These are phyloP conservation scores for Wallacemonas rigidus DNA, from an alignment of 208 protist species.

Conservation along the genomic window DNA sequence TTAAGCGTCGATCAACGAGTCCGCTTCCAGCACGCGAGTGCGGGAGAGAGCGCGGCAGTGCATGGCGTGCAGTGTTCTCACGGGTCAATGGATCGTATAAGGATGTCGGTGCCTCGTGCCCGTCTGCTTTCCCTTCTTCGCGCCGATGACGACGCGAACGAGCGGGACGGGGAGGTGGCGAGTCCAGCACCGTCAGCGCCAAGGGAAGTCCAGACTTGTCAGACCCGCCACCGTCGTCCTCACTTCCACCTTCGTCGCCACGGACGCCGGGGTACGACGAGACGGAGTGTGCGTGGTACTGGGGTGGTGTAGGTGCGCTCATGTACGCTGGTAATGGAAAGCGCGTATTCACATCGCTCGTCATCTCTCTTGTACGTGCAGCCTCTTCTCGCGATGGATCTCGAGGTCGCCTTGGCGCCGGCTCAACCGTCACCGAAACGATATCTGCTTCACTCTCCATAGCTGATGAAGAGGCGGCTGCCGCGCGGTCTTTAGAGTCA, in stretches of 20 bases:
- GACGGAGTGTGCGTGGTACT: not conserved
- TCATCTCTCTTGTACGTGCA: no score
- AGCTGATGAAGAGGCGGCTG: not conserved
- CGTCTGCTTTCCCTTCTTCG: not conserved
- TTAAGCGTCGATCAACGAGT: not conserved
- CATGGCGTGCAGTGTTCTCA: slow-evolving; percentile 12
- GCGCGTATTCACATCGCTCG: not conserved
- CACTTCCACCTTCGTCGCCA: not conserved
- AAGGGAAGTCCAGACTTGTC: not conserved
- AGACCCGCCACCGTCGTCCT: not conserved
- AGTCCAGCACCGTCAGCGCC: slow-evolving; percentile 6
- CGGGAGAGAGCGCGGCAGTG: slow-evolving; percentile 10
- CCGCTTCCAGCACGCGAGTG: not conserved
- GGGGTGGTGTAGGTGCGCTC: not conserved
- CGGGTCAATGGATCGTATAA: not conserved
- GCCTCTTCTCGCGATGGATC: not conserved
- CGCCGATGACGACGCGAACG: no score
- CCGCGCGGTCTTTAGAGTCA: not conserved
- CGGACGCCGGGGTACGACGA: not conserved
- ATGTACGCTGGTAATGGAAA: slow-evolving; percentile 12
- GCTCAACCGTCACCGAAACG: not conserved
- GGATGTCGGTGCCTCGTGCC: not conserved
- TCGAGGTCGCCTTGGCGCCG: not conserved
- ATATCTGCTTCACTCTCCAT: not conserved
- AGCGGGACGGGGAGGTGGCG: not conserved